Percentiles rank a stretch among this genome's conserved stretches.
phyloP scores from a whole-genome alignment of 371 early-diverging fungal genomes.

The Mortierella sp. region DNA sequence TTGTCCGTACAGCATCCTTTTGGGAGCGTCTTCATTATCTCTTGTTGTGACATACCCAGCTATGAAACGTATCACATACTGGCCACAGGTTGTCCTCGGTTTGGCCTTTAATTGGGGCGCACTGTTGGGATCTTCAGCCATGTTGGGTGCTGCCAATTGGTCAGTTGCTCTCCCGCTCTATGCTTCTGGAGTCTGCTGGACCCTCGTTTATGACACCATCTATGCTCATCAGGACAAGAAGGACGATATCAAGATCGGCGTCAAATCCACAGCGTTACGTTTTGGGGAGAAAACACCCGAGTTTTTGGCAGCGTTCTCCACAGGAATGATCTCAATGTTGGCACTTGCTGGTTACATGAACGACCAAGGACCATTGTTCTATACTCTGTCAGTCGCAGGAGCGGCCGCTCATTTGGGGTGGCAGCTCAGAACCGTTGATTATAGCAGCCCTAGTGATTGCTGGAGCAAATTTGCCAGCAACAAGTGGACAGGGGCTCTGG shows the following conservation, averaged over 20 bases:
- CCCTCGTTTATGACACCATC: constrained; percentile 95
- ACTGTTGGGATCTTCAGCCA: constrained; percentile 93
- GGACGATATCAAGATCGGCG: constrained; percentile 87
- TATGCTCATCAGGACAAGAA: constrained; percentile 96
- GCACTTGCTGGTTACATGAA: constrained; percentile 84
- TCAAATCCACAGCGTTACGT: constrained; percentile 92
- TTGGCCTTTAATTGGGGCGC: constrained; percentile 96
- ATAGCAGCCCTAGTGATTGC: constrained; percentile 71
- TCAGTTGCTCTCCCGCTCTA: constrained; percentile 86
- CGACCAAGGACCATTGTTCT: constrained; percentile 80
- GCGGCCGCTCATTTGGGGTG: constrained; percentile 82
- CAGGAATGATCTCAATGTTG: constrained; percentile 72
- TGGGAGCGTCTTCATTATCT: constrained; percentile 86
- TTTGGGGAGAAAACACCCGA: constrained; percentile 82
- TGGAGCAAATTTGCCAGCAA: constrained; percentile 83
- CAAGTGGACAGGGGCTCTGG: constrained; percentile 78
- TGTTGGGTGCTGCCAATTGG: constrained; percentile 78
- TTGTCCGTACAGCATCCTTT: constrained; percentile 64
- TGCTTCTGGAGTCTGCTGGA: constrained; percentile 90
- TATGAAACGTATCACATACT: constrained; percentile 95
- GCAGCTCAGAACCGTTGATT: constrained; percentile 82
- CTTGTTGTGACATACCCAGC: constrained; percentile 90
- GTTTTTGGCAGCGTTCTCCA: constrained; percentile 80
- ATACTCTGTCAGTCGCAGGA: constrained; percentile 76
- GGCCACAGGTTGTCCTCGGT: constrained; percentile 93